Evolutionary conservation across 495 filamentous ascomycete species (phyloP), one percentile per base, ranked within the genome.

Genomic region (Apiosordaria backusii): DNA sequence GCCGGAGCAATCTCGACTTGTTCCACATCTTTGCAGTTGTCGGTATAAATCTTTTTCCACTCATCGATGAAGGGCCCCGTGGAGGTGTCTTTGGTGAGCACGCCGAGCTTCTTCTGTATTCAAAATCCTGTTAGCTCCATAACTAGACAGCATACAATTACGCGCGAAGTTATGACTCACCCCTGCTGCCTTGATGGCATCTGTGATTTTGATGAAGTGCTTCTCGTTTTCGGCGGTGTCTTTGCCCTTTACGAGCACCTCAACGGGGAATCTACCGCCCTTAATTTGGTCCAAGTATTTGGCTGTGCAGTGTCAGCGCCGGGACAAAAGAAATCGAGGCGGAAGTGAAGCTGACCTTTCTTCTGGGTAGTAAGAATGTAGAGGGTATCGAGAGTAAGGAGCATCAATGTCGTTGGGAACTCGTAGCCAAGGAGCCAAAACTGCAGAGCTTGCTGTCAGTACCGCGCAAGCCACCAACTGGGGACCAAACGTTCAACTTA

Each of bases 341-440:
- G 19, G 4, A 35, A 18, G 40, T 10, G 4, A 15, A 27, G 19
- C 76, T 65, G 74, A 95, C 93, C 93, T 87, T 99, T 99, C 80
- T 99, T 99, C 21, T 91, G 88, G 13, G 95, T 98, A 2, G 96
- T 98, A 63, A 98, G 88, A 60, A 97, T 87, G 76, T 92, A 94
- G 67, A 98, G 80, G 62, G 86, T 84, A 62, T 98, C 96, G 60
- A 87, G 85, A 10, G 96, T 97, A 71, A 98, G 84, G 55, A 99
- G 83, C 78, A 99, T 89, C 52, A 98, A 83, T 0, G 95, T 98
- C 16, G 95, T 92, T 54, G 95, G 95, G 72, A 99, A 99, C 75
- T 99, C 95, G 83, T 98, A 99, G 68, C 95, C 95, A 65, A 99
- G 85, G 59, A 99, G 84, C 95, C 95, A 99, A 80, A 97, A 97